Conservation (phyloP, 371 early-diverging fungal species). For the Polyrhizophydium stewartii region DNA sequence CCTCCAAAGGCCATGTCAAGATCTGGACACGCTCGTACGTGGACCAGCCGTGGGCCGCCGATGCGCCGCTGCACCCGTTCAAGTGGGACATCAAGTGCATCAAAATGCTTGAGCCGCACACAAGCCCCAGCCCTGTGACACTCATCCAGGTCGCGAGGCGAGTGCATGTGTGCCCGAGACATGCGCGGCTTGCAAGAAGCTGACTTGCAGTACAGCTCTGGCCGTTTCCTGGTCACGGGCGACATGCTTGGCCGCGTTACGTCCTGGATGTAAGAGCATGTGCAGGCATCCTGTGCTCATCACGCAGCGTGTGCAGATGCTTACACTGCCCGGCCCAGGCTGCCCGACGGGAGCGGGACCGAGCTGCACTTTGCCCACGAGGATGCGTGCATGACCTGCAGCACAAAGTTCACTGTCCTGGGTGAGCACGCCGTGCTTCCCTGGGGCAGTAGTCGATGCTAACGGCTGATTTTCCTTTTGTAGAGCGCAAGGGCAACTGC, state of each 20-base stretch:
- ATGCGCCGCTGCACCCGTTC: background rate
- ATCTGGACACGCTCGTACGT: constrained; percentile 45
- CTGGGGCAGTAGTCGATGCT: background rate
- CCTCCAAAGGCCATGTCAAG: constrained; percentile 29
- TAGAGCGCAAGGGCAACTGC: background rate
- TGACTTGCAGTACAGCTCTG: constrained; percentile 21
- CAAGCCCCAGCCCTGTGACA: constrained; percentile 34
- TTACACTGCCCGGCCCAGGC: background rate
- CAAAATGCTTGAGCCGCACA: constrained; percentile 4
- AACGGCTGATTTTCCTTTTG: background rate
- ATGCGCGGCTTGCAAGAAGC: background rate
- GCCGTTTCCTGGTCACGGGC: constrained; percentile 58
- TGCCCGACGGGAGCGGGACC: constrained; percentile 65
- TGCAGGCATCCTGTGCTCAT: background rate
- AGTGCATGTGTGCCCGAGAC: no score
- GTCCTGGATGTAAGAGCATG: constrained; percentile 44
- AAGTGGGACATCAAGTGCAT: constrained; percentile 32
- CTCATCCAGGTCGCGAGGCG: constrained; percentile 49
- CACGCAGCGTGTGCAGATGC: background rate
- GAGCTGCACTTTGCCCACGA: constrained; percentile 58
- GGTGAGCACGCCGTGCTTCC: constrained; percentile 24
- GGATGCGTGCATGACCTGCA: constrained; percentile 62
- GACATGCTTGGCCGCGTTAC: constrained; percentile 57
- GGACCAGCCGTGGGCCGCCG: constrained; percentile 16
- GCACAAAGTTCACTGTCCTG: constrained; percentile 52